Conservation (phyloP, 495 filamentous ascomycete genomes). For the Haplographium delicatum region DNA sequence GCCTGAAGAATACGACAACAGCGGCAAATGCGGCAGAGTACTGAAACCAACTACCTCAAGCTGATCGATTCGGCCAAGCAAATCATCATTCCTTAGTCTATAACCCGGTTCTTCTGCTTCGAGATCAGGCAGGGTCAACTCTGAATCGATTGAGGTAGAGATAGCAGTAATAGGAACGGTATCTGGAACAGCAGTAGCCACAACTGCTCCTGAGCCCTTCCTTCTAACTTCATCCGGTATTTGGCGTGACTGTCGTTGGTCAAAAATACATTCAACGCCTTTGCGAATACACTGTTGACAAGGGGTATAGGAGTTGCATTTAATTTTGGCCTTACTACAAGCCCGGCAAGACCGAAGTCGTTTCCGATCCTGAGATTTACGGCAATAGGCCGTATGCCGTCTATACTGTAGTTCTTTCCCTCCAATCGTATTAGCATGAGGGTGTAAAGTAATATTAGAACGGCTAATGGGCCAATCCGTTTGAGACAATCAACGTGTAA, state of each 20-base stretch:
- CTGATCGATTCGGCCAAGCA: neutral
- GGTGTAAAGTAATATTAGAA: too few relatives aligned
- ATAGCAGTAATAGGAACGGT: neutral
- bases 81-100: neutral
- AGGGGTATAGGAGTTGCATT: conserved; percentile 13
- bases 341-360: conserved; percentile 18
- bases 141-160: neutral
- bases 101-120: neutral
- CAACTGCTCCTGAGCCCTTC: neutral
- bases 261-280: conserved; percentile 13
- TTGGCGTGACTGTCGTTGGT: neutral
- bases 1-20: neutral
- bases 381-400: neutral
- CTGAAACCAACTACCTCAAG: neutral
- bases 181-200: neutral
- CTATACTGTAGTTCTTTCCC: neutral
- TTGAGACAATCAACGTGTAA: neutral
- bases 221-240: neutral
- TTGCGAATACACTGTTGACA: conserved; percentile 15
- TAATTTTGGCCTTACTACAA: conserved; percentile 20
- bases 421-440: neutral
- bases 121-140: neutral
- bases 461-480: too few relatives aligned
- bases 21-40: neutral
- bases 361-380: neutral